Conservation (phyloP, 208 protist species). For the Plasmodiophora brassicae region DNA sequence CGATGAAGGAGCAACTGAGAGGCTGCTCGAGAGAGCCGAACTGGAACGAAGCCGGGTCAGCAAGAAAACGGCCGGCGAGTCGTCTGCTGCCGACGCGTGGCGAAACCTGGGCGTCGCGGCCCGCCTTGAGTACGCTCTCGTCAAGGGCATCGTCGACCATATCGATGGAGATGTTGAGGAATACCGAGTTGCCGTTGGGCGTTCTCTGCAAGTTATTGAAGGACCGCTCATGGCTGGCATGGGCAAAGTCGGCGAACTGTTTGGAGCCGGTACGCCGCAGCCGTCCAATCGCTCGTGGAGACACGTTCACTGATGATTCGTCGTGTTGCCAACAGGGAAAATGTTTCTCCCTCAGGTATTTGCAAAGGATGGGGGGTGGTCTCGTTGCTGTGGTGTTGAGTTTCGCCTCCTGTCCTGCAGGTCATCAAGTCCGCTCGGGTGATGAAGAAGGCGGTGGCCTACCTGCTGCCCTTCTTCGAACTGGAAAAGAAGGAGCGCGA, state of each 20-base stretch:
- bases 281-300: too few species aligned
- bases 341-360: conserved; percentile 88
- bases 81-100: conserved; percentile 66
- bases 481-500: conserved; percentile 62
- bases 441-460: conserved; percentile 91
- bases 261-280: conserved; percentile 76
- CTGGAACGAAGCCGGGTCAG: conserved; percentile 53
- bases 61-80: conserved; percentile 39
- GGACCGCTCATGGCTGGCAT: conserved; percentile 90
- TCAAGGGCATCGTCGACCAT: conserved; percentile 89
- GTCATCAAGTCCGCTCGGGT: conserved; percentile 87
- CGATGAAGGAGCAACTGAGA: conserved; percentile 72
- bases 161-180: conserved; percentile 84
- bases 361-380: not conserved
- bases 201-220: conserved; percentile 73
- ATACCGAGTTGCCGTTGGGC: conserved; percentile 57
- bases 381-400: not conserved
- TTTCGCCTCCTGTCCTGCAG: conserved; percentile 31
- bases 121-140: conserved; percentile 77
- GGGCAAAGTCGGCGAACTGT: conserved; percentile 86
- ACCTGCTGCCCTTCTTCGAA: conserved; percentile 91
- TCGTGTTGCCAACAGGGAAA: too few species aligned
- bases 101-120: conserved; percentile 70
- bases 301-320: too few species aligned
- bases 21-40: conserved; percentile 76